Evolutionary conservation across 2,329 filamentous ascomycete species (phyloP).

Genomic region (Calonectria pseudoreteaudii): DNA sequence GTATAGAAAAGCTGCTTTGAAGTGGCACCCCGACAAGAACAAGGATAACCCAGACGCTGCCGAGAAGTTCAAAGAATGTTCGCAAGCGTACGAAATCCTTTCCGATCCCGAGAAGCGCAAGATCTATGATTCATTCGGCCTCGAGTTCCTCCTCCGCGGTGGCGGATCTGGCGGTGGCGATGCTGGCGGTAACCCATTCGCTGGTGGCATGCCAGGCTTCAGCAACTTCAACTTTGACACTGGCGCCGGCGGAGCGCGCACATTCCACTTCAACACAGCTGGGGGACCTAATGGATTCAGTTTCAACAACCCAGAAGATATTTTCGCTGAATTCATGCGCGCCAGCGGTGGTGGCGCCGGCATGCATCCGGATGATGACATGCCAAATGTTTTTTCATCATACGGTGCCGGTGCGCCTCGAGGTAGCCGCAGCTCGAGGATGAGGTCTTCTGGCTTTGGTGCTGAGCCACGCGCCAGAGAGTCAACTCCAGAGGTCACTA

Average conservation of each 20-base stretch:
- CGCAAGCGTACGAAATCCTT: slow-evolving; percentile 97
- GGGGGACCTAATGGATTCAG: slow-evolving; percentile 73
- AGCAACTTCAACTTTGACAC: slow-evolving; percentile 64
- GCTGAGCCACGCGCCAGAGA: slow-evolving; percentile 47
- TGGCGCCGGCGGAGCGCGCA: slow-evolving; percentile 61
- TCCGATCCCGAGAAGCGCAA: slow-evolving; percentile 97
- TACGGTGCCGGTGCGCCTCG: slow-evolving; percentile 55
- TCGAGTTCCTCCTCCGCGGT: slow-evolving; percentile 90
- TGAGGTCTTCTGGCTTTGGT: slow-evolving; percentile 55
- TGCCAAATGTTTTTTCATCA: slow-evolving; percentile 67
- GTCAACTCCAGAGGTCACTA: slow-evolving; percentile 84
- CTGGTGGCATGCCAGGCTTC: slow-evolving; percentile 67
- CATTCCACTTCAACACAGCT: slow-evolving; percentile 74
- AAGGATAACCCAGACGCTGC: slow-evolving; percentile 85
- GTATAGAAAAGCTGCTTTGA: slow-evolving; percentile 84
- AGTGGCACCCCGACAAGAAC: slow-evolving; percentile 98
- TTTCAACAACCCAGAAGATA: slow-evolving; percentile 85
- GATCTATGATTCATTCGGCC: slow-evolving; percentile 92
- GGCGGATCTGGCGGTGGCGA: slow-evolving; percentile 65
- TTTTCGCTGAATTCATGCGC: slow-evolving; percentile 87
- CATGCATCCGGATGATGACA: slow-evolving; percentile 58
- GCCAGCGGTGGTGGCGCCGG: slow-evolving; percentile 51
- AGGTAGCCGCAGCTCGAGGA: slow-evolving; percentile 53
- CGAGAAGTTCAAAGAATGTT: slow-evolving; percentile 98
- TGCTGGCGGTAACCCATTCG: slow-evolving; percentile 69